Percentiles rank a stretch among this genome's conserved stretches.
Conservation (phyloP, 345 rosid genomes). For the Populus nigra region DNA sequence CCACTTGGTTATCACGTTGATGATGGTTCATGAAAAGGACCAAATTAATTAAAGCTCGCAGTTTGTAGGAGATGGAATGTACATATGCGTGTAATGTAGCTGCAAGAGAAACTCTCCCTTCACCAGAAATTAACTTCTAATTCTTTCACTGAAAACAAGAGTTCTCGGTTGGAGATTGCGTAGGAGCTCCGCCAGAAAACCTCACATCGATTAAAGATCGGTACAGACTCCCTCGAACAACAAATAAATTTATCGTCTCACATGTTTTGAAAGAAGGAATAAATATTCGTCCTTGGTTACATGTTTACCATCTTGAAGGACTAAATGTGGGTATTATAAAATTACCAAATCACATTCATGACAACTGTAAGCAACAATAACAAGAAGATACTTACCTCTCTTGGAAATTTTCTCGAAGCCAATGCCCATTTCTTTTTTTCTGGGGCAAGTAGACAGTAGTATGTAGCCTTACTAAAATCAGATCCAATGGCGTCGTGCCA, state of each 20-base stretch:
- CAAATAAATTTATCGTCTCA: not conserved
- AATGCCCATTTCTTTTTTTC: not conserved
- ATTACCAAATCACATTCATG: conserved; percentile 4
- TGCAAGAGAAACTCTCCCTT: not conserved
- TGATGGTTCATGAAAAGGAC: conserved; percentile 17
- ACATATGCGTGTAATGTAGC: not conserved
- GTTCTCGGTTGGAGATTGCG: not conserved
- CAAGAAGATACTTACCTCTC: not conserved
- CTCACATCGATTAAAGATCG: not conserved
- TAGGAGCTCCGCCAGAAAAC: not conserved
- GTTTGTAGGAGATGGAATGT: not conserved
- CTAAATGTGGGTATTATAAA: not conserved
- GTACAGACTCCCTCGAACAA: not conserved
- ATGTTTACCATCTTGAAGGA: conserved; percentile 1
- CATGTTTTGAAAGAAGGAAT: conserved; percentile 12
- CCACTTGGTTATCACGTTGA: conserved; percentile 14
- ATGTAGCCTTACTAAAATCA: conserved; percentile 4
- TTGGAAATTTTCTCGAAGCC: not conserved
- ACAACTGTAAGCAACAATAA: conserved; percentile 16
- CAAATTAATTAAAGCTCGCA: not conserved
- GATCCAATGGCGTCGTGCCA: conserved; percentile 2
- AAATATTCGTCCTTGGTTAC: not conserved
- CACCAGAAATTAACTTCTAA: not conserved
- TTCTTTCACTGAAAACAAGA: not conserved
- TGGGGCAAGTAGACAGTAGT: not conserved